Base-by-base conservation (phyloP, 1,284 basidiomycete genomes). In the Cutaneotrichosporon cutaneum region DNA sequence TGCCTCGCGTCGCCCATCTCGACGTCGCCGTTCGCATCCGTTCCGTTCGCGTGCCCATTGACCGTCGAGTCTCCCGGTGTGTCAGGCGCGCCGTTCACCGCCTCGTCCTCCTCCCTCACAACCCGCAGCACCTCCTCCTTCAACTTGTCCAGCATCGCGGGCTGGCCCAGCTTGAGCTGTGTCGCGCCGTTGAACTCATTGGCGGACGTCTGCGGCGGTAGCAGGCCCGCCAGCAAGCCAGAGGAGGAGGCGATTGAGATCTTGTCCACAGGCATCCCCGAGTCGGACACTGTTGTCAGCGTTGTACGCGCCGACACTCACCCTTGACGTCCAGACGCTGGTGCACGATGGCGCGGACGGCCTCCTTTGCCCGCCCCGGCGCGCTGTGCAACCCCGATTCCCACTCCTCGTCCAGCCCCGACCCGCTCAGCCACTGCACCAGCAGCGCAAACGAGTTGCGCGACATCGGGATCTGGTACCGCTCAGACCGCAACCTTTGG, bases 401-500 rank as follows among this genome's bases (percentile, higher is more conserved):
- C 21, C 92, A 90, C 54, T 89, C 87, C 10, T 90, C 89, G 62
- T 87, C 85, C 32, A 94, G 89, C 30, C 88, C 81, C 1, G 88
- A 87, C 72, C 94, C 92, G 32, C 92, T 96, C 59, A 99, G 81
- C 96, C 96, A 99, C 39, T 94, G 94, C 9, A 98, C 85, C 11
- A 99, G 83, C 8, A 99, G 85, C 44, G 89, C 87, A 75, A 97
- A 95, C 1, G 94, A 90, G 50, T 93, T 94, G 48, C 91, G 87
- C 65, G 90, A 93, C 86, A 99, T 90, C 42, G 88, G 87, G 62
- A 98, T 83, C 35, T 88, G 86, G 78, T 97, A 99, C 75, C 94
- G 91, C 77, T 97, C 93, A 58, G 88, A 87, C 35, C 92, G 83
- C 77, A 96, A 94, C 18, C 91, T 85, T 73, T 91, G 88, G 0